phyloP scores from a whole-genome alignment of 225 moss, liverwort and hornwort species.

The Polytrichum formosum region DNA sequence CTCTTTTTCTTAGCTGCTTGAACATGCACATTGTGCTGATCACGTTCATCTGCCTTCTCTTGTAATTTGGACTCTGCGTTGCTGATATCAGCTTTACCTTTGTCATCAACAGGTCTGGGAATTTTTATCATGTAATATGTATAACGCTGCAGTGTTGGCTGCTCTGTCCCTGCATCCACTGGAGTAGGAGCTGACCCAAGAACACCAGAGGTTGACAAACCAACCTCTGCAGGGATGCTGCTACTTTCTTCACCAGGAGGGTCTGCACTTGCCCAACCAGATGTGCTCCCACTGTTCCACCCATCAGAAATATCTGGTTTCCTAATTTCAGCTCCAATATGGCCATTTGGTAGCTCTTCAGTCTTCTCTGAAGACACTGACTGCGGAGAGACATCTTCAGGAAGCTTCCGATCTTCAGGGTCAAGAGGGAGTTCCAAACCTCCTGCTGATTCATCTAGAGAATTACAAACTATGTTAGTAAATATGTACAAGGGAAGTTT shows the following conservation, averaged over 20 bases:
- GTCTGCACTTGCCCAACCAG: slow-evolving; percentile 36
- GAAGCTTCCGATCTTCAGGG: slow-evolving; percentile 8
- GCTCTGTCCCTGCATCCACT: too few species aligned
- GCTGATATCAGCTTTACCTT: slow-evolving; percentile 44
- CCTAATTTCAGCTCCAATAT: slow-evolving; percentile 2
- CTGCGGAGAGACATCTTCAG: slow-evolving; percentile 1
- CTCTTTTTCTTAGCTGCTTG: slow-evolving; percentile 49
- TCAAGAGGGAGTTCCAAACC: not conserved
- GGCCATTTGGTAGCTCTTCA: not conserved
- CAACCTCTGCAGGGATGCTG: not conserved
- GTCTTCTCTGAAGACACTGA: not conserved
- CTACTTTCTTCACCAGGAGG: slow-evolving; percentile 23
- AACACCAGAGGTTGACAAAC: slow-evolving; percentile 11
- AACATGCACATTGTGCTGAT: slow-evolving; percentile 41
- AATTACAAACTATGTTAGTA: not conserved
- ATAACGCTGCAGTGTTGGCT: too few species aligned
- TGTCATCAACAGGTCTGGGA: slow-evolving; percentile 48
- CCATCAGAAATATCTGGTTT: slow-evolving; percentile 11
- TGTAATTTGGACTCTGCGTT: slow-evolving; percentile 55
- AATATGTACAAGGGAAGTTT: not conserved
- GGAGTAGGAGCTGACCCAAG: slow-evolving; percentile 19
- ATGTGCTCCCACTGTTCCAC: slow-evolving; percentile 24
- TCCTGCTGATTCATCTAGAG: too few species aligned
- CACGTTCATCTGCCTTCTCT: slow-evolving; percentile 55
- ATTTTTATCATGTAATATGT: slow-evolving; percentile 40